These are phyloP conservation scores for Aspergillus niger DNA, from an alignment of 2,329 filamentous ascomycete species.

Conservation along the genomic window DNA sequence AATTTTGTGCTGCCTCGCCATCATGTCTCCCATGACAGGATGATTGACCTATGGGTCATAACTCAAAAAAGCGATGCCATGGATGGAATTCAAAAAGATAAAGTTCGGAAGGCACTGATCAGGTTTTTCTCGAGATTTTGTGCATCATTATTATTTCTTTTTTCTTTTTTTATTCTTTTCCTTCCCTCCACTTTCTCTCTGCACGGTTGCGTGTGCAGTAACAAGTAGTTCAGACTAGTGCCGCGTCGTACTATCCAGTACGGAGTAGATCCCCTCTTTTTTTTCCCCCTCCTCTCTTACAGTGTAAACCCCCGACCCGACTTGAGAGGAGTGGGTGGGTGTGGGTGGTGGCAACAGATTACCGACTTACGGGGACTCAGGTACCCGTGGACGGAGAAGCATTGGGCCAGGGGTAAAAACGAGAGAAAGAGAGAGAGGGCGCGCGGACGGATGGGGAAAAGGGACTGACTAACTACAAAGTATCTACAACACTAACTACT, in stretches of 20 bases:
- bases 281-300: not conserved
- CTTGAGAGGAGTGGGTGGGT: not conserved
- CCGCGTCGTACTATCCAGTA: not conserved
- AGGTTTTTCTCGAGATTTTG: not conserved
- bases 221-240: not conserved
- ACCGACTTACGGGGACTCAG: not conserved
- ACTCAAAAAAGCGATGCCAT: too few relatives aligned
- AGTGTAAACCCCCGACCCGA: not conserved
- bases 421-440: too few relatives aligned
- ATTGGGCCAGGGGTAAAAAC: slow-evolving; percentile 16
- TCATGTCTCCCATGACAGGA: too few relatives aligned
- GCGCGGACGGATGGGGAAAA: slow-evolving; percentile 9
- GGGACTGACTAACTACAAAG: slow-evolving; percentile 1
- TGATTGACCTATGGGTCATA: too few relatives aligned
- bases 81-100: not conserved
- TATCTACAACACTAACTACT: not conserved
- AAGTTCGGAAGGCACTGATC: not conserved
- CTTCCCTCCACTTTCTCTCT: not conserved
- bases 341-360: not conserved
- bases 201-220: slow-evolving; percentile 11
- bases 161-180: too few relatives aligned
- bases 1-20: too few relatives aligned
- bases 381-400: slow-evolving; percentile 10
- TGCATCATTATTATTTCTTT: not conserved
- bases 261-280: slow-evolving; percentile 1